Base-by-base conservation (phyloP, 208 protist genomes). In the Acanthamoeba polyphaga region DNA sequence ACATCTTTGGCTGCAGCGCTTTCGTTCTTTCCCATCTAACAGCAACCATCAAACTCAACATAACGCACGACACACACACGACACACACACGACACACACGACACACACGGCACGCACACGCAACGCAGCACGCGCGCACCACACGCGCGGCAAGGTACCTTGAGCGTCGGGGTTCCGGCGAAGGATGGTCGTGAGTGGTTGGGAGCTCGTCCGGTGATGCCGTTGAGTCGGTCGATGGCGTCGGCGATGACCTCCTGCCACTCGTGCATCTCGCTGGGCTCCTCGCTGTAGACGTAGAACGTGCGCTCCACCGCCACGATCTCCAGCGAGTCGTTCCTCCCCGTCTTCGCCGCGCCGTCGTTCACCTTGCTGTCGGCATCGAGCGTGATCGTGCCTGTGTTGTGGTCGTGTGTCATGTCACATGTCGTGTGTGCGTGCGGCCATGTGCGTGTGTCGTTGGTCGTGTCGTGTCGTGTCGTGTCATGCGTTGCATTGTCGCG, bases 231-330 rank as follows among this genome's bases (percentile, higher is more conserved):
- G 22, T 22, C 66, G 66, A 74, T 74, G n/a, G 32, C 66, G 5
- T 74, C 66, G 7, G 32, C n/a, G 66, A 74, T 74, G 24, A 15
- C 66, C 10, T 74, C 66, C 22, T 34, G 66, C 66, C 66, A 74
- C 66, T 74, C 66, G 66, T 74, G 24, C n/a, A 74, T 74, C 66
- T 74, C 66, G n/a, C 66, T 34, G 32, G 66, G 66, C 66, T 74
- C 66, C 32, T 74, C 66, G 32, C 66, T 74, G 66, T 74, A 74
- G 66, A 74, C 66, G 66, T 74, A 74, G 32, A 74, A 74, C 66
- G 66, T 74, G n/a, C 66, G 24, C 66, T 74, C 66, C 32, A 34
- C 32, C n/a, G 66, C 32, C 66, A 38, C 66, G 24, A 74, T 74
- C 32, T 74, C 66, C 22, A 74, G 32, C 32, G 66, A 74, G 32